Percentiles rank a stretch among this genome's conserved stretches.
phyloP scores from a whole-genome alignment of 805 yeast genomes.

The Nakazawaea peltata region DNA sequence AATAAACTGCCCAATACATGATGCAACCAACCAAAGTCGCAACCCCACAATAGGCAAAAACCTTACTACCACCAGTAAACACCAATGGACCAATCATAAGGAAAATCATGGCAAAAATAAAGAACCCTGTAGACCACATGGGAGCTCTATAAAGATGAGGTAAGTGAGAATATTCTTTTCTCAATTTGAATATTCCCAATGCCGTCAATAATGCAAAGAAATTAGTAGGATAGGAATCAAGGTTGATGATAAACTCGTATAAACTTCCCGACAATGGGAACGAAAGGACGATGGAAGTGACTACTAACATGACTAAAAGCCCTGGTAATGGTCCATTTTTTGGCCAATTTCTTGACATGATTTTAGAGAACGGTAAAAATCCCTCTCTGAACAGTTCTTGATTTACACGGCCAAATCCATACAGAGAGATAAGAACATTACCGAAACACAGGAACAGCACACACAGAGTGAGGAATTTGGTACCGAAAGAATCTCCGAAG shows the following conservation, averaged over 20 bases:
- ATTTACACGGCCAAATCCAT: slow-evolving; percentile 51
- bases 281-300: slow-evolving; percentile 24
- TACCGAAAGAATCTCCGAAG: slow-evolving; percentile 44
- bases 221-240: slow-evolving; percentile 34
- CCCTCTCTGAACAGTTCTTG: slow-evolving; percentile 65
- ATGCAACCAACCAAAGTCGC: slow-evolving; percentile 33
- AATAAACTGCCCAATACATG: slow-evolving; percentile 47
- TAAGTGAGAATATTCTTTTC: slow-evolving; percentile 35
- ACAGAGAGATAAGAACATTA: slow-evolving; percentile 52
- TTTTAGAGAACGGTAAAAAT: slow-evolving; percentile 41
- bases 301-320: slow-evolving; percentile 25
- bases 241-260: slow-evolving; percentile 31
- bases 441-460: slow-evolving; percentile 59
- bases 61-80: slow-evolving; percentile 40
- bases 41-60: slow-evolving; percentile 40
- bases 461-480: slow-evolving; percentile 44
- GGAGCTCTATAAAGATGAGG: slow-evolving; percentile 45
- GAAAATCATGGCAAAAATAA: slow-evolving; percentile 29
- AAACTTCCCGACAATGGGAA: slow-evolving; percentile 30
- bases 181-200: slow-evolving; percentile 28
- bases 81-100: slow-evolving; percentile 40
- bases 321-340: slow-evolving; percentile 49
- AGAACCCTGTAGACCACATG: slow-evolving; percentile 32
- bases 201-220: slow-evolving; percentile 27
- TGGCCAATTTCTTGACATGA: slow-evolving; percentile 50